Base-by-base conservation (phyloP, 176 grass and related monocot genomes). In the Luzula sylvatica region DNA sequence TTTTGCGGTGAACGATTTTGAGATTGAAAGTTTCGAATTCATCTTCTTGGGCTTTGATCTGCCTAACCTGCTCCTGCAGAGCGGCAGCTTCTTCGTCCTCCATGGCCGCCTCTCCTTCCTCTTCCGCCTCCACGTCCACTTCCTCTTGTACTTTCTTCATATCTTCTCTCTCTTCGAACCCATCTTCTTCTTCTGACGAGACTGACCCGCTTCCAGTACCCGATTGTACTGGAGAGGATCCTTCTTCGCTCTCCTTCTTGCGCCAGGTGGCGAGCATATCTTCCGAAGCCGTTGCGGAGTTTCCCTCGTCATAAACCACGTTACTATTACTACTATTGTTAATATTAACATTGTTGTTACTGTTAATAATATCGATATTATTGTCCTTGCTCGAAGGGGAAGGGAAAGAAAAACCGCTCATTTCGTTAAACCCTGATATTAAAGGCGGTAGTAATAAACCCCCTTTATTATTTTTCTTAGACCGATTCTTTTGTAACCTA, bases 21-120 rank as follows among this genome's bases (percentile, higher is more conserved):
- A 98, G 75, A 72, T 90, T 79, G 61, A 98, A 98, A 18, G 75
- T 98, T 69, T 98, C 86, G 72, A 98, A 98, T 49, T 98, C 93
- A 59, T 98, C 93, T 56, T 90, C 93, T 59, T 98, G 93, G 6
- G 65, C 72, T 59, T 83, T 98, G 72, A 98, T 90, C 68, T 98
- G 93, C 61, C 81, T 90, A 38, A 98, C 60, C 80, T 98, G 93
- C 67, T 98, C 86, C 74, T 98, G 93, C 75, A 98, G 82, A 54
- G 78, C 93, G 32, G 82, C 81, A 52, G 72, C 72, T 87, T 98
- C 93, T 69, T 98, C 93, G 53, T 90, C 81, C 65, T 98, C 93
- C 26, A 98, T 74, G 8, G 75, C 79, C 63, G 78, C 78, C 38
- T 53, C 78, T 19, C 75, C 67, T 23, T 88, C 77, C 42, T 90